Evolutionary conservation across 2,329 filamentous ascomycete genomes (phyloP).

Genomic region (Pseudogymnoascus sp.): DNA sequence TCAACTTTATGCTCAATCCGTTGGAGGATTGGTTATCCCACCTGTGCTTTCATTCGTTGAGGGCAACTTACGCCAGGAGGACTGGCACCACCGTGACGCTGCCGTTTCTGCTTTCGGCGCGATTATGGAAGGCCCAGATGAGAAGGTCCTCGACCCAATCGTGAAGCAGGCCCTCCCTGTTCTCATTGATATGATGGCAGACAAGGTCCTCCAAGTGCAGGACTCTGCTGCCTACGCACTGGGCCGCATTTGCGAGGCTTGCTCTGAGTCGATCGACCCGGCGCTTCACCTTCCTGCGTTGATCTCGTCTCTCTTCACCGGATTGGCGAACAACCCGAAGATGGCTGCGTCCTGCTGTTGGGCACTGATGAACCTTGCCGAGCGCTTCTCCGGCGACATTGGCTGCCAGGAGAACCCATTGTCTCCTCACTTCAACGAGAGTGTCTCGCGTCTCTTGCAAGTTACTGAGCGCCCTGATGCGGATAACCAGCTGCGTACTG

Average conservation of each 20-base stretch:
- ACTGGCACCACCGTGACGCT: conserved; percentile 93
- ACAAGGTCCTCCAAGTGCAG: conserved; percentile 79
- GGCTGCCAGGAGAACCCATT: conserved; percentile 72
- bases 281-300: conserved; percentile 72
- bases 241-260: conserved; percentile 90
- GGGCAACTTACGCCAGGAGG: conserved; percentile 75
- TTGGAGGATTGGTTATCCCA: conserved; percentile 73
- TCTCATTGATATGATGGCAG: conserved; percentile 84
- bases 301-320: conserved; percentile 82
- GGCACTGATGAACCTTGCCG: conserved; percentile 96
- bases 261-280: conserved; percentile 85
- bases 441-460: conserved; percentile 73
- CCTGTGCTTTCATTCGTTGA: conserved; percentile 90
- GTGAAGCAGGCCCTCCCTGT: conserved; percentile 93
- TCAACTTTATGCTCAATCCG: conserved; percentile 89
- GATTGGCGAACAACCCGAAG: conserved; percentile 83
- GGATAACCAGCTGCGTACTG: conserved; percentile 84
- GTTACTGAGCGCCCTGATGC: conserved; percentile 77
- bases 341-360: conserved; percentile 98
- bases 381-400: conserved; percentile 83
- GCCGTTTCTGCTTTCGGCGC: conserved; percentile 95
- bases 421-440: conserved; percentile 87
- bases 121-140: conserved; percentile 97
- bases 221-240: conserved; percentile 95
- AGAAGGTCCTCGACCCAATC: conserved; percentile 83